Base-by-base conservation (phyloP, 495 filamentous ascomycete species). In the Daldinia concentrica region DNA sequence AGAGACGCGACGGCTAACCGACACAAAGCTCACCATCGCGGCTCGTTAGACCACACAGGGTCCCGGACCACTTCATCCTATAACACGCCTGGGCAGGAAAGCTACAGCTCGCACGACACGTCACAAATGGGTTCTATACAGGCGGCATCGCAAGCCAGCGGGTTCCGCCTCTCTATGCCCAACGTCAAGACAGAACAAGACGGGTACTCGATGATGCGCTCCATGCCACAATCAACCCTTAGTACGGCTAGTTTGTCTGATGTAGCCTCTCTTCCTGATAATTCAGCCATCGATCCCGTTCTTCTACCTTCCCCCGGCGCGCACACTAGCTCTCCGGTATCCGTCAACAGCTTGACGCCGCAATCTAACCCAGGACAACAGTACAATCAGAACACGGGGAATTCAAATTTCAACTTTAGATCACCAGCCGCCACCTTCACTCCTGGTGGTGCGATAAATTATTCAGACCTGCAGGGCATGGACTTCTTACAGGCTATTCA, bases 401-500 rank as follows among this genome's bases (percentile, higher is more conserved):
- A 69, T 32, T 77, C 75, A 11, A 76, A 74, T 72, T 74, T 67
- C 27, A 71, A 73, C 17, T 30, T 76, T n/a, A 66, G 69, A 50
- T 73, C 77, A 7, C 66, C 75, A n/a, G 51, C 62, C 30, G 61
- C 65, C 22, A 69, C 51, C 15, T 76, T 72, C 26, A 69, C 76
- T 1, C 73, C 73, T 5, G 48, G 67, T 17, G 66, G 75, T 1
- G 54, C 69, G 8, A 63, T 80, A 43, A 77, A 78, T 14, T 79
- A 79, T 15, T 78, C 76, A 17, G 82, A 83, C 27, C 41, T 84
- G 56, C 82, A 83, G 45, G 81, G 80, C 7, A 78, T 86, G 73
- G 83, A 86, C 37, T 84, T 85, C 58, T 52, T 86, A 19, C 82
- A 83, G 59, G 69, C 48, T 17, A 65, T 82, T 12, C 79, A 74